These are phyloP conservation scores for Fusarium longipes DNA, from an alignment of 2,329 filamentous ascomycete species.

Conservation along the genomic window DNA sequence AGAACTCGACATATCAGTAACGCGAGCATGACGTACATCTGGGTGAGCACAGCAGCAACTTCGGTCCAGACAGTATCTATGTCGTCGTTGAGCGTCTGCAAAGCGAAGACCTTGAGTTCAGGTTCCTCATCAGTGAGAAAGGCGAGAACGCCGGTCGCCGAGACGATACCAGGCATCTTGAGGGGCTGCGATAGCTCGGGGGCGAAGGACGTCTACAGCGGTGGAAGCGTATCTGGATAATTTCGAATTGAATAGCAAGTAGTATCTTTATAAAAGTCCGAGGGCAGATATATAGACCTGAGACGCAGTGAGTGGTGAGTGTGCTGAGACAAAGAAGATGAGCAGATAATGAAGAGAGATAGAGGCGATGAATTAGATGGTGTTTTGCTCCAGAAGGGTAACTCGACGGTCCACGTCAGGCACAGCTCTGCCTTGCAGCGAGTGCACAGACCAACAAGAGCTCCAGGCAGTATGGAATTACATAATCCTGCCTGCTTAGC, in stretches of 20 bases:
- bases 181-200: slow-evolving; percentile 31
- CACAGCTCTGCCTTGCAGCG: slow-evolving; percentile 55
- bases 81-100: slow-evolving; percentile 94
- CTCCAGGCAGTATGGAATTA: slow-evolving; percentile 42
- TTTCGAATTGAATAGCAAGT: slow-evolving; percentile 27
- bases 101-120: slow-evolving; percentile 92
- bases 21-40: slow-evolving; percentile 74
- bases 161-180: slow-evolving; percentile 91
- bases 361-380: slow-evolving; percentile 36
- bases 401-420: slow-evolving; percentile 59
- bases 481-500: slow-evolving; percentile 25
- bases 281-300: slow-evolving; percentile 38
- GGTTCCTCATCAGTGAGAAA: slow-evolving; percentile 95
- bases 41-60: slow-evolving; percentile 88
- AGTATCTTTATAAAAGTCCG: slow-evolving; percentile 37
- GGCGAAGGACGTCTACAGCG: slow-evolving; percentile 36
- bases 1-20: not conserved
- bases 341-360: slow-evolving; percentile 27
- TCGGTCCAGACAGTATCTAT: slow-evolving; percentile 98
- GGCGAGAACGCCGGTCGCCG: slow-evolving; percentile 92
- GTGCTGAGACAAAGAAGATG: slow-evolving; percentile 19
- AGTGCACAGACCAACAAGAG: slow-evolving; percentile 45
- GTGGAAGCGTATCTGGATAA: slow-evolving; percentile 30
- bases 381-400: slow-evolving; percentile 48
- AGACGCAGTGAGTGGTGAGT: slow-evolving; percentile 11